Evolutionary conservation across 2,329 filamentous ascomycete species (phyloP).

Genomic region (Neonectria coccinea): DNA sequence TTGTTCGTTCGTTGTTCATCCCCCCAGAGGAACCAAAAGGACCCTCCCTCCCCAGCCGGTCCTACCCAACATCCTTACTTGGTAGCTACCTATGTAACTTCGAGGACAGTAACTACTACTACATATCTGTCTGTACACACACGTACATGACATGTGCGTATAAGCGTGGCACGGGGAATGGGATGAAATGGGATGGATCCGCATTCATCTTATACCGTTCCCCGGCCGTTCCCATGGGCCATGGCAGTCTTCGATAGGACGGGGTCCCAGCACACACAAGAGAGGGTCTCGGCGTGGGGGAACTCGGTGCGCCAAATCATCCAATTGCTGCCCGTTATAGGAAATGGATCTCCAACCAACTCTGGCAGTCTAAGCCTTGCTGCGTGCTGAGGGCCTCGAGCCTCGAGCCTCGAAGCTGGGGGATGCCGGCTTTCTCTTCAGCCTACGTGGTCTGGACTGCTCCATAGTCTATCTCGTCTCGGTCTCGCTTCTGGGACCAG

Average conservation of each 20-base stretch:
- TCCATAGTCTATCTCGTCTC: constrained; percentile 4
- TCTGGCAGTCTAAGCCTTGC: constrained; percentile 10
- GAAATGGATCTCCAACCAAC: constrained; percentile 8
- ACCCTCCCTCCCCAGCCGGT: background rate
- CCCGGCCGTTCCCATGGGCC: constrained; percentile 35
- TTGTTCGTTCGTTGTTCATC: background rate
- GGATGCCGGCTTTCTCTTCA: constrained; percentile 19
- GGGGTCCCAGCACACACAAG: constrained; percentile 14
- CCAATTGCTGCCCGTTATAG: constrained; percentile 13
- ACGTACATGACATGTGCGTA: constrained; percentile 8
- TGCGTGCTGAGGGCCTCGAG: background rate
- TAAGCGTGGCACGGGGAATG: constrained; percentile 6
- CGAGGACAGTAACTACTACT: background rate
- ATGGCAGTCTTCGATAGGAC: constrained; percentile 21
- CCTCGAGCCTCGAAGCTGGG: constrained; percentile 9
- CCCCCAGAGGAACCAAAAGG: background rate
- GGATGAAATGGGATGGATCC: constrained; percentile 19
- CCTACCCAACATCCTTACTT: background rate
- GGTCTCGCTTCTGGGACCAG: constrained; percentile 15
- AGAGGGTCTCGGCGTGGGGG: constrained; percentile 21
- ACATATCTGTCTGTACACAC: background rate
- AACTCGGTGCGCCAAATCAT: constrained; percentile 10
- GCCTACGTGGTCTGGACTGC: constrained; percentile 18
- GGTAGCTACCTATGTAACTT: too few relatives aligned
- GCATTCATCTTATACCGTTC: constrained; percentile 32